Percentiles rank a stretch among this genome's conserved stretches.
phyloP scores from a whole-genome alignment of 2,329 filamentous ascomycete species.

The Sclerotinia spermophila region DNA sequence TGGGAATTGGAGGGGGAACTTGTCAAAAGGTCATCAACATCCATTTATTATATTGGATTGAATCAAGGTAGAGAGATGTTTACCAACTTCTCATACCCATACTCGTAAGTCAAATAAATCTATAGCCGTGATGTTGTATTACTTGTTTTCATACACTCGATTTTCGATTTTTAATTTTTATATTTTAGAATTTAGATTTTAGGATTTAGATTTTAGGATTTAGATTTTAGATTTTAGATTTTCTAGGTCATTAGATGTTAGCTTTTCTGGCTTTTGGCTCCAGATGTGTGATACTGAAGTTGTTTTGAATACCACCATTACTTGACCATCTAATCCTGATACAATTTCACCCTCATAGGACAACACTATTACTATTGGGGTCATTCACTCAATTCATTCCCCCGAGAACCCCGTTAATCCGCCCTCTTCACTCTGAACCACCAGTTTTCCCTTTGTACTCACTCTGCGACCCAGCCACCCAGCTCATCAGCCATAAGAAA shows the following conservation, averaged over 20 bases:
- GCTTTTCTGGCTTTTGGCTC: background rate
- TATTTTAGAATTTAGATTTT: no score
- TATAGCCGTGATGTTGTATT: background rate
- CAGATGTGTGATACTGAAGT: constrained; percentile 1
- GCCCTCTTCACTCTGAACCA: background rate
- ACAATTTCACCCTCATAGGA: constrained; percentile 13
- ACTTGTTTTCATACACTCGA: background rate
- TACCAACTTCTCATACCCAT: background rate
- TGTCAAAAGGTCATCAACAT: background rate
- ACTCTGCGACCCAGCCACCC: constrained; percentile 1
- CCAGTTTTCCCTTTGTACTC: background rate
- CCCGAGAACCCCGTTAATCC: background rate
- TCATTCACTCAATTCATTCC: background rate
- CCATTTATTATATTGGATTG: background rate
- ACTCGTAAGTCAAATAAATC: background rate
- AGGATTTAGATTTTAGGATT: no score
- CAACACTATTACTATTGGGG: background rate
- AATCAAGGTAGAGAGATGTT: background rate
- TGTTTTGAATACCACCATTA: background rate
- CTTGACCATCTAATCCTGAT: constrained; percentile 7
- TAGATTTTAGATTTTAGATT: no score
- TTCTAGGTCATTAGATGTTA: background rate
- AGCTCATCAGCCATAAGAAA: background rate
- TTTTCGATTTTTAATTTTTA: no score
- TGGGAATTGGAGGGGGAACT: background rate